Conservation (phyloP, 2,329 filamentous ascomycete genomes). For the Polytolypa hystricis region DNA sequence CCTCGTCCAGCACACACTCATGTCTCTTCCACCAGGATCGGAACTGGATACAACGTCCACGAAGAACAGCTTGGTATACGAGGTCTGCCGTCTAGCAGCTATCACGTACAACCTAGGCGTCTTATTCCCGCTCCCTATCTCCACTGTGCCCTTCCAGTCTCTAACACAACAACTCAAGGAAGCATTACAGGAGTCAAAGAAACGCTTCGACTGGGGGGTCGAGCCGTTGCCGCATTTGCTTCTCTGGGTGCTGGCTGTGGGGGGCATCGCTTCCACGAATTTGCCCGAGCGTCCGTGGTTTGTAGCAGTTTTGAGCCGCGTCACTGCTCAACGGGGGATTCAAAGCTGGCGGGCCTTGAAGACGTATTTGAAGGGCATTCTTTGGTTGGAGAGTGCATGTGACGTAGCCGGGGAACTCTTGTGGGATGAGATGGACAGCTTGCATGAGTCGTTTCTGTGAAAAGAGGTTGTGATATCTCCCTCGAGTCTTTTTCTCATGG, state of each 20-base stretch:
- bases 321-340: not conserved
- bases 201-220: not conserved
- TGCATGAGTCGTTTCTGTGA: too few relatives aligned
- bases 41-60: conserved; percentile 12
- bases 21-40: conserved; percentile 19
- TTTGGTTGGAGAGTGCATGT: not conserved
- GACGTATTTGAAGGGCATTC: not conserved
- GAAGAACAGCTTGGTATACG: conserved; percentile 18
- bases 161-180: conserved; percentile 18
- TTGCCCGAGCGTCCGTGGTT: not conserved
- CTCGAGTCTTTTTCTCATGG: too few relatives aligned
- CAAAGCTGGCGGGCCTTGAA: not conserved
- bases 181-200: conserved; percentile 11
- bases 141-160: conserved; percentile 21
- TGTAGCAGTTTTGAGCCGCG: not conserved
- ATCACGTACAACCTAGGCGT: conserved; percentile 26
- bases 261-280: not conserved
- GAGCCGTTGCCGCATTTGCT: not conserved
- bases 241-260: not conserved
- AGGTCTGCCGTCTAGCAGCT: conserved; percentile 23
- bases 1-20: conserved; percentile 23
- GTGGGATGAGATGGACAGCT: not conserved
- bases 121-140: conserved; percentile 25
- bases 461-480: too few relatives aligned
- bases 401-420: not conserved